Base-by-base conservation (phyloP, 2,329 filamentous ascomycete genomes). In the Stemphylium vesicarium region DNA sequence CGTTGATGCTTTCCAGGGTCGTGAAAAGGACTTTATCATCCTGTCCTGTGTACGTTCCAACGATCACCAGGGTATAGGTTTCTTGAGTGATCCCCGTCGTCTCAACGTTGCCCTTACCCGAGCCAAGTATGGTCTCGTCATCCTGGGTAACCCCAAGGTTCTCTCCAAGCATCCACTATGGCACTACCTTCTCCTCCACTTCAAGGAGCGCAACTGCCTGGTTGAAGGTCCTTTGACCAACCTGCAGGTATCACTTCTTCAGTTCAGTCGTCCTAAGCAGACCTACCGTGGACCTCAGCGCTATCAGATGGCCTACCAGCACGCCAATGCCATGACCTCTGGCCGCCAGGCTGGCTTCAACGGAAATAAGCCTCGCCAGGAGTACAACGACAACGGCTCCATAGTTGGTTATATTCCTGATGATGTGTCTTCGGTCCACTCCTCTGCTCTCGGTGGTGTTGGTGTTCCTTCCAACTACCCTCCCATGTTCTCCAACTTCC, bases 1-100 rank as follows among this genome's bases (percentile, higher is more conserved):
- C 0, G 95, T 99, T 33, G 95, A 99, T 80, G 95, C 95, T 16
- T 99, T 99, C 84, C 95, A 99, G 75, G 95, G 95, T 47, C 90
- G 95, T 81, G 95, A 99, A 79, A 99, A 99, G 80, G 95, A 99
- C 73, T 99, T 96, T 71, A 99, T 99, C 69, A 93, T 99, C 35
- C 82, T 99, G 29, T 98, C 95, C 58, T 99, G 95, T 72, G 95
- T 99, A 45, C 91, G 95, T 73, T 98, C 94, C 73, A 99, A 99
- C 74, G 95, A 99, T 69, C 96, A 98, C 75, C 95, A 99, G 76
- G 95, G 95, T 64, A 99, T 99, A 68, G 95, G 95, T 79, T 99
- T 99, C 85, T 82, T 99, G 81, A 98, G 93, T 57, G 95, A 99
- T 68, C 95, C 95, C 47, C 91, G 95, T 63, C 94, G 95, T 82